A percentile compares a stretch with the other conserved stretches of the same genome.
phyloP scores from a whole-genome alignment of 495 filamentous ascomycete species.

The Xylaria bambusicola region DNA sequence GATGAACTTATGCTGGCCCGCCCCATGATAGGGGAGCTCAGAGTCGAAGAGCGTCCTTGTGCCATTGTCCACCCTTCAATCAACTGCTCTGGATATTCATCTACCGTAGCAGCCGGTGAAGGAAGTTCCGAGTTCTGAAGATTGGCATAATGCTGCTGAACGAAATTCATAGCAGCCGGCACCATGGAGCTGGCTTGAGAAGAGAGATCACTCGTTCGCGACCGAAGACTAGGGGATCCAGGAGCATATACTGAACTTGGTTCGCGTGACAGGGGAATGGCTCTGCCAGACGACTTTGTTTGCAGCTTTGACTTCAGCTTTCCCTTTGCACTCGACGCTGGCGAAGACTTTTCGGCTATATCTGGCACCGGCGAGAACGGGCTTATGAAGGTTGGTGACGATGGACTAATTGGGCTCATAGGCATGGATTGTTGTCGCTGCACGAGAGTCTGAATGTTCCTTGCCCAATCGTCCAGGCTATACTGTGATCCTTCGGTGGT shows the following conservation, averaged over 20 bases:
- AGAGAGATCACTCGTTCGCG: conserved; percentile 55
- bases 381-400: conserved; percentile 48
- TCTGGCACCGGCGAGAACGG: conserved; percentile 42
- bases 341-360: conserved; percentile 33
- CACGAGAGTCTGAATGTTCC: conserved; percentile 45
- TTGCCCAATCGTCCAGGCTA: conserved; percentile 47
- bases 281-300: conserved; percentile 37
- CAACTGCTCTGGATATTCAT: conserved; percentile 55
- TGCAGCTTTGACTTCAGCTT: conserved; percentile 27
- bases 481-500: conserved; percentile 40
- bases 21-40: conserved; percentile 48
- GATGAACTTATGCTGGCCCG: conserved; percentile 47
- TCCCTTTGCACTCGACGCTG: conserved; percentile 34
- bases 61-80: conserved; percentile 60
- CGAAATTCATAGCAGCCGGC: conserved; percentile 37
- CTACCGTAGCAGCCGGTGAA: conserved; percentile 52
- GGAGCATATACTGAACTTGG: conserved; percentile 40
- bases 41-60: conserved; percentile 54
- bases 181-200: conserved; percentile 50
- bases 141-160: conserved; percentile 43
- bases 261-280: conserved; percentile 39
- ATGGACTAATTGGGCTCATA: conserved; percentile 44
- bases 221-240: conserved; percentile 55
- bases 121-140: conserved; percentile 52
- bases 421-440: conserved; percentile 39